Evolutionary conservation across 2,329 filamentous ascomycete genomes (phyloP), one percentile per base, ranked within the genome.

Genomic region (Colletotrichum ledebouriae): DNA sequence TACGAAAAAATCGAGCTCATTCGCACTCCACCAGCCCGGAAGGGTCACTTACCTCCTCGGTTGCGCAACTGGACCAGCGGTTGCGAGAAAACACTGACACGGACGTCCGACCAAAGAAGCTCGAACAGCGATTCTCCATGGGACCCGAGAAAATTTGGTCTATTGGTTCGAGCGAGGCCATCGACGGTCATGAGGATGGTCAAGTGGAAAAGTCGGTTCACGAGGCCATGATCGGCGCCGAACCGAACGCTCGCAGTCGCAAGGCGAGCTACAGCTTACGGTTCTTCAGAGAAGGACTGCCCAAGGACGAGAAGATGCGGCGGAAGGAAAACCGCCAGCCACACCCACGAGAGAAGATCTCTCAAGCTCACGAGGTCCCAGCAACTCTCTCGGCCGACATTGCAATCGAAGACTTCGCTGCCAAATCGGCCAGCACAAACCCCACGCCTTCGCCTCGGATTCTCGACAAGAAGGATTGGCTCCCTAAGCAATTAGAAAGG

Each of bases 221-320:
- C 6, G 87, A 90, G 70, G 86, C 86, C 33, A 82, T 90, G 74
- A 84, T 86, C 17, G 87, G 88, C 2, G 80, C 86, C n/a, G 88
- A 90, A 73, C 87, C 83, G 47, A 89, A 87, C 73, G 86, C 86
- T 52, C 86, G 89, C 60, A 92, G 89, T 73, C 86, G 89, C 72
- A 91, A 91, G 77, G 86, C 89, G 44, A 91, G 88, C 73, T 89
- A 91, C 76, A 90, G 87, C 71, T 79, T 91, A 66, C 84, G 89
- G 2, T 89, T 91, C 73, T 91, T 91, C 81, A 89, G 88, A 70
- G 88, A 91, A 76, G 89, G 87, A 39, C 78, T 90, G 17, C 87
- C 87, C n/a, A 75, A 77, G 3, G 86, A 89, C 60, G 87, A 90
- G 50, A 86, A 86, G 73, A 75, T 78, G 33, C 86, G 85, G 72